Percentiles rank a stretch among this genome's conserved stretches.
Evolutionary conservation across 306 rosid species (phyloP).

Genomic region (Macrotyloma uniflorum): DNA sequence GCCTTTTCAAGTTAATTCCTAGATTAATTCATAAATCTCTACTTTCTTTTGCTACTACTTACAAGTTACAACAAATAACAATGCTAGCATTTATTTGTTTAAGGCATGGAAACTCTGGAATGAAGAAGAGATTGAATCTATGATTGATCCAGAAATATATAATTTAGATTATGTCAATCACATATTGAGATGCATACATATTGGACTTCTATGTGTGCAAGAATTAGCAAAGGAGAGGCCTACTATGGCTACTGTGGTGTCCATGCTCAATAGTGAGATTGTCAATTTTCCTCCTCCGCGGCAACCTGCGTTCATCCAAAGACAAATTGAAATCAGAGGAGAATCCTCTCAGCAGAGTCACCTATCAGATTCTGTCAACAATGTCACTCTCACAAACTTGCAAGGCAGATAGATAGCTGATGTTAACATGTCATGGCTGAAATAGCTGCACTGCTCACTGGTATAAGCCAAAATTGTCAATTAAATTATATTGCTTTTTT

Average conservation of each 20-base stretch:
- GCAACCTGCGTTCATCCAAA: conserved; percentile 18
- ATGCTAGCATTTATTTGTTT: not conserved
- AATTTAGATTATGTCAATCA: not conserved
- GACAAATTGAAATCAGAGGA: not conserved
- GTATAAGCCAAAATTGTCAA: too few species aligned
- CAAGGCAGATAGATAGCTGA: not conserved
- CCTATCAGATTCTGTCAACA: not conserved
- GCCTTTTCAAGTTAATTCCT: not conserved
- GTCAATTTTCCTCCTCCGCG: conserved; percentile 20
- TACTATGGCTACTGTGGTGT: conserved; percentile 8
- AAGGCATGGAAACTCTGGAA: conserved; percentile 49
- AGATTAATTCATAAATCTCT: too few species aligned
- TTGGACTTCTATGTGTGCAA: conserved; percentile 41
- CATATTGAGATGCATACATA: conserved; percentile 37
- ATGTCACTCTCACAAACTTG: not conserved
- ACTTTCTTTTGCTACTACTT: not conserved
- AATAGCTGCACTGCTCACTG: too few species aligned
- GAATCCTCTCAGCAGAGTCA: not conserved
- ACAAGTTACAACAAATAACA: not conserved
- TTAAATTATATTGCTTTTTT: too few species aligned
- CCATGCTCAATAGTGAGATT: conserved; percentile 40
- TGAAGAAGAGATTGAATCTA: not conserved
- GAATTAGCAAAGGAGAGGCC: conserved; percentile 40
- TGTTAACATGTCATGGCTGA: not conserved
- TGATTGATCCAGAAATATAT: conserved; percentile 31